Evolutionary conservation across 495 filamentous ascomycete genomes (phyloP), one percentile per base, ranked within the genome.

Genomic region (Aspergillus leporis): DNA sequence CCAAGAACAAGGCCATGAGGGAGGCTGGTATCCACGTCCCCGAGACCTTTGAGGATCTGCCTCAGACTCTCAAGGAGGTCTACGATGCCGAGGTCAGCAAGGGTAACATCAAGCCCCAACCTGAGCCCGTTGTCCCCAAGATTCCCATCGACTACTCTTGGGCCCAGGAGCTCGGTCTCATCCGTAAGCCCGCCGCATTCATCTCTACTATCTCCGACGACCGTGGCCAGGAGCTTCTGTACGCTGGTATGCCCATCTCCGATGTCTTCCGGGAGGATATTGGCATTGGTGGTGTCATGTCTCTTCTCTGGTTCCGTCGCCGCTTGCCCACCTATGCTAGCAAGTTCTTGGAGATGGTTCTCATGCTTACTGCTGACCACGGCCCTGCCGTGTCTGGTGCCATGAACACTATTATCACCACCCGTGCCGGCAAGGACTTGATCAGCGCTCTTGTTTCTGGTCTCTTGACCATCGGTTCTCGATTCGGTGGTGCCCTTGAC

Each of bases 351-450:
- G 94, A 98, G 85, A 98, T 98, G 94, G 95, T 98, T 64, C 92
- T 98, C 74, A 98, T 98, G 94, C 86, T 98, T 72, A 98, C 94
- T 67, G 94, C 94, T 66, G 94, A 98, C 72, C 94, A 98, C 86
- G 94, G 94, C 78, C 94, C 94, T 45, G 94, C 94, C 69, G 94
- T 98, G 61, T 98, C 94, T 64, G 94, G 94, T 81, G 94, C 94
- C 67, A 98, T 98, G 94, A 98, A 98, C 87, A 98, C 94, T 62
- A 98, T 98, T 78, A 98, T 98, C 75, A 98, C 94, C 55, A 98
- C 94, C 48, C 89, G 94, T 86, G 94, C 94, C 56, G 94, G 94
- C 70, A 98, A 98, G 83, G 94, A 98, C 77, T 83, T 98, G 62
- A 97, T 98, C 82, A 91, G 87, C 67, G 89, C 94, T 40, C 83